Percentiles rank a stretch among this genome's conserved stretches.
Conservation (phyloP, 768 basidiomycete species). For the Nevesoporus exiguus region DNA sequence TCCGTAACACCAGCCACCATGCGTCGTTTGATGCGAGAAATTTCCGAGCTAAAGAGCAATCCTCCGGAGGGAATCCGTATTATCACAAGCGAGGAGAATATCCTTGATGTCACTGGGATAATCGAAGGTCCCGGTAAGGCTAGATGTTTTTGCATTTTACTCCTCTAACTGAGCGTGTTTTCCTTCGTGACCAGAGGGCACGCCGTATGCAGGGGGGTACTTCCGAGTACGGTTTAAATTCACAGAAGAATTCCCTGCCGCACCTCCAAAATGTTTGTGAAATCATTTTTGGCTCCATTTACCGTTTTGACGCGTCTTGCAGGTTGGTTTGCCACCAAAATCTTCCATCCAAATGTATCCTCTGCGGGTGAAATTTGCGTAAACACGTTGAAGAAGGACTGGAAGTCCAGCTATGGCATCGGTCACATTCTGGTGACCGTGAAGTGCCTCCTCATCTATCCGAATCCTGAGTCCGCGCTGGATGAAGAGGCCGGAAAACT, state of each 20-base stretch:
- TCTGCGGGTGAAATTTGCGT: constrained; percentile 90
- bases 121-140: constrained; percentile 86
- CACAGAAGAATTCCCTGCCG: constrained; percentile 89
- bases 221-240: constrained; percentile 81
- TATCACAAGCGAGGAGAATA: constrained; percentile 81
- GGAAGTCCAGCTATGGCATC: constrained; percentile 90
- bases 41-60: constrained; percentile 71
- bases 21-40: constrained; percentile 86
- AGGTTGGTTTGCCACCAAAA: constrained; percentile 93
- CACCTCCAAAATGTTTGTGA: constrained; percentile 82
- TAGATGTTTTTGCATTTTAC: not conserved
- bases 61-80: constrained; percentile 94
- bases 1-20: constrained; percentile 54
- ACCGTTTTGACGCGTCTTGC: constrained; percentile 7
- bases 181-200: constrained; percentile 46
- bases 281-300: not conserved
- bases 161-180: constrained; percentile 6
- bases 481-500: constrained; percentile 96
- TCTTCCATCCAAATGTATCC: constrained; percentile 97
- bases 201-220: constrained; percentile 71
- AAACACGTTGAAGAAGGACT: constrained; percentile 96
- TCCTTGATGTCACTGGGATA: constrained; percentile 82
- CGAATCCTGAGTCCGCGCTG: constrained; percentile 93
- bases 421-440: constrained; percentile 88
- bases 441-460: constrained; percentile 94